Percentiles rank a stretch among this genome's conserved stretches.
Evolutionary conservation across 2,329 filamentous ascomycete genomes (phyloP).

Genomic region (Aspergillus terreus): DNA sequence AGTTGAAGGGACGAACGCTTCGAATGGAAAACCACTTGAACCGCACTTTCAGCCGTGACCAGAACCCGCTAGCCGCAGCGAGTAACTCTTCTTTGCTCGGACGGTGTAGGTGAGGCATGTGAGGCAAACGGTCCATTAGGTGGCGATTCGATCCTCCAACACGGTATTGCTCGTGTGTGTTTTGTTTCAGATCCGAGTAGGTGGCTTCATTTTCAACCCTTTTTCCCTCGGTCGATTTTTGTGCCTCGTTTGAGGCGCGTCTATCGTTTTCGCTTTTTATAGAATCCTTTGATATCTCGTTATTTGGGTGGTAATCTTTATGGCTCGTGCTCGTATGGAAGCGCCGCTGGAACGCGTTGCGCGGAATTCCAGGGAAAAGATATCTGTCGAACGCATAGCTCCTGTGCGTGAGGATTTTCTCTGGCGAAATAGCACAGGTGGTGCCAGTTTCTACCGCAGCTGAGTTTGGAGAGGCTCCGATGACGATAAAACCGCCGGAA

Average conservation of each 20-base stretch:
- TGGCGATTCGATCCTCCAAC: constrained; percentile 29
- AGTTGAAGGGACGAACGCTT: constrained; percentile 89
- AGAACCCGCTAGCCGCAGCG: constrained; percentile 86
- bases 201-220: constrained; percentile 5
- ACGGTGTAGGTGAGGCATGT: constrained; percentile 72
- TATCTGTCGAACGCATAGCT: constrained; percentile 16
- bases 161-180: constrained; percentile 14
- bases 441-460: constrained; percentile 31
- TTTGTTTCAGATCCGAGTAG: constrained; percentile 20
- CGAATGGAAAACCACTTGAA: constrained; percentile 98
- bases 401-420: constrained; percentile 28
- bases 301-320: constrained; percentile 16
- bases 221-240: background rate
- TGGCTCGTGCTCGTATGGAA: constrained; percentile 24
- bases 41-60: constrained; percentile 80
- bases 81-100: constrained; percentile 92
- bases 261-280: constrained; percentile 14
- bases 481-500: constrained; percentile 53
- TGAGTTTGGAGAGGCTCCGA: constrained; percentile 40
- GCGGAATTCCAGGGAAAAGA: constrained; percentile 12
- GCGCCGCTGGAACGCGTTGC: constrained; percentile 26
- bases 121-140: constrained; percentile 60
- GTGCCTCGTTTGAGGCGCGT: background rate
- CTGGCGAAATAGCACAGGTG: constrained; percentile 27
- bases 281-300: constrained; percentile 13